Percentiles rank a stretch among this genome's conserved stretches.
Conservation (phyloP, 768 basidiomycete genomes). For the Boletus coccyginus region DNA sequence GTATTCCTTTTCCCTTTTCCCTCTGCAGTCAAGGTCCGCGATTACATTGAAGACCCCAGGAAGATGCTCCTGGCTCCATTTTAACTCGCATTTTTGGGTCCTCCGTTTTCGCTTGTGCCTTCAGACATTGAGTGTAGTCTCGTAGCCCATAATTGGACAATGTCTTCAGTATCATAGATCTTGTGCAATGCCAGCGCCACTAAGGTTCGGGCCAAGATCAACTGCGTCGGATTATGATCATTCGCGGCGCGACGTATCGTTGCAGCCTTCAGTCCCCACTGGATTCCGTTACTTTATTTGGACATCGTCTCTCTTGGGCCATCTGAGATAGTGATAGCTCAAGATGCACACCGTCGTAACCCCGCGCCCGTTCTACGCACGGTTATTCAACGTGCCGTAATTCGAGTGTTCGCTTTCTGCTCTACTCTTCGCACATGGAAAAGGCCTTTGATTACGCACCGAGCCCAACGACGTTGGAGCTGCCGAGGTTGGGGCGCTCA, state of each 20-base stretch:
- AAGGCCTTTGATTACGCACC: background rate
- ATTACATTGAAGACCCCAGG: slow-evolving; percentile 93
- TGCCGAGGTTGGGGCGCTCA: background rate
- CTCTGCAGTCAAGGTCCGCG: slow-evolving; percentile 76
- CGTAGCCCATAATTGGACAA: slow-evolving; percentile 10
- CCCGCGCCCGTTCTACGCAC: no score
- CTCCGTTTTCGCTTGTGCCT: background rate
- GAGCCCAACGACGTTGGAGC: background rate
- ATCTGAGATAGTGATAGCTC: no score
- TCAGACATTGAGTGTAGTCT: slow-evolving; percentile 8
- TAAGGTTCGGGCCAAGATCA: background rate
- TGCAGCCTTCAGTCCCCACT: background rate
- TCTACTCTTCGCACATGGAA: slow-evolving; percentile 6
- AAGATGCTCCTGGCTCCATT: slow-evolving; percentile 71
- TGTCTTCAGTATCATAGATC: slow-evolving; percentile 7
- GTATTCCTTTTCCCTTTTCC: background rate
- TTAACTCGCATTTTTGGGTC: slow-evolving; percentile 5
- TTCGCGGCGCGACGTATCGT: no score
- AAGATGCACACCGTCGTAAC: no score
- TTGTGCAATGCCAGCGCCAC: background rate
- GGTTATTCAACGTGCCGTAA: background rate
- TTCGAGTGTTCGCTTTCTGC: background rate
- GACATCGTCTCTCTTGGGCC: background rate
- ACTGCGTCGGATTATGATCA: background rate
- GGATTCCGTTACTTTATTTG: background rate